phyloP scores from a whole-genome alignment of 176 grass and related monocot genomes.

The Bonia amplexicaulis region DNA sequence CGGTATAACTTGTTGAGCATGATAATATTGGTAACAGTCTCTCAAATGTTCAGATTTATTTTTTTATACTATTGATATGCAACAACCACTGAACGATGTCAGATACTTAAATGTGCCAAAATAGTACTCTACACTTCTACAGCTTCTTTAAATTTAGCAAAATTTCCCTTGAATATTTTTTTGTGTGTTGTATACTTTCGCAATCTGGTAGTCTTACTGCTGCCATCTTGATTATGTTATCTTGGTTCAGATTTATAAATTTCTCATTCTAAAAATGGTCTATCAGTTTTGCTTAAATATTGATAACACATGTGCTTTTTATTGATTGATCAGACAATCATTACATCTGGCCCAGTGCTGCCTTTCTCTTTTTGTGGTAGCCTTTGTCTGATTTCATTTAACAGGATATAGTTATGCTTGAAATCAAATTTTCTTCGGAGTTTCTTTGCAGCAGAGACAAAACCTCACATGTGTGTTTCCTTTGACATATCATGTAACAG shows the following conservation, averaged over 20 bases:
- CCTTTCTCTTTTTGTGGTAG: not conserved
- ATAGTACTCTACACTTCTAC: not conserved
- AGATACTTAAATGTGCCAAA: not conserved
- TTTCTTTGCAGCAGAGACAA: not conserved
- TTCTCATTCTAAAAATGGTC: not conserved
- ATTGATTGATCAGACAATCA: not conserved
- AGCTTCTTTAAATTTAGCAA: not conserved
- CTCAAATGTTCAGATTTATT: not conserved
- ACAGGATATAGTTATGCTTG: not conserved
- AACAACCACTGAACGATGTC: not conserved
- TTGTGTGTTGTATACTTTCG: not conserved
- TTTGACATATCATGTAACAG: not conserved
- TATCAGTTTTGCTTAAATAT: not conserved
- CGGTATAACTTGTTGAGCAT: conserved; percentile 2
- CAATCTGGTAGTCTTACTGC: not conserved
- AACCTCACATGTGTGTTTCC: not conserved
- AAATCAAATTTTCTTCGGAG: not conserved
- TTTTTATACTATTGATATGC: not conserved
- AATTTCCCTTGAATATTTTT: not conserved
- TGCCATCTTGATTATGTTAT: not conserved
- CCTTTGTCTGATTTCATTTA: not conserved
- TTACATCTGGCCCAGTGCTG: not conserved
- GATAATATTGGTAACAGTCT: not conserved
- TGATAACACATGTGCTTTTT: not conserved
- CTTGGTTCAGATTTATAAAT: conserved; percentile 1